Percentiles rank a stretch among this genome's conserved stretches.
Evolutionary conservation across 768 basidiomycete species (phyloP).

Genomic region (Rhizopogon vinicolor): DNA sequence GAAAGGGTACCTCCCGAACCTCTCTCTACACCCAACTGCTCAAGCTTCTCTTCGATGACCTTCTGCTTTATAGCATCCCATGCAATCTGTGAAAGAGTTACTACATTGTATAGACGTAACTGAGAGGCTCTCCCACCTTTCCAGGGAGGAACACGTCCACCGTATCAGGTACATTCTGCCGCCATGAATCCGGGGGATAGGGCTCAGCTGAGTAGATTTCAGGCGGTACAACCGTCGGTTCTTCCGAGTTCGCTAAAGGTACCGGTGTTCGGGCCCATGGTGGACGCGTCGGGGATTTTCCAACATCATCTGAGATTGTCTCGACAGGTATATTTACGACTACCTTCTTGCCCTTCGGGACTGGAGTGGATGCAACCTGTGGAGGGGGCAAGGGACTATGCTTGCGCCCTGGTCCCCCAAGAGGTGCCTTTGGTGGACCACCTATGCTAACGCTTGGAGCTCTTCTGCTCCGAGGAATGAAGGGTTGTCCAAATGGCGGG

Average conservation of each 20-base stretch:
- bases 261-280: constrained; percentile 63
- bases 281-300: constrained; percentile 37
- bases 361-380: constrained; percentile 25
- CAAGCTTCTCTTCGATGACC: constrained; percentile 77
- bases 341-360: constrained; percentile 58
- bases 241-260: constrained; percentile 29
- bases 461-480: constrained; percentile 58
- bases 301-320: constrained; percentile 34
- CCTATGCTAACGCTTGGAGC: constrained; percentile 68
- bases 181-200: constrained; percentile 65
- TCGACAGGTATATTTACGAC: constrained; percentile 73
- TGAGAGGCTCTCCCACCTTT: constrained; percentile 44
- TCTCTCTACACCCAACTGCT: constrained; percentile 74
- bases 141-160: constrained; percentile 83
- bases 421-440: constrained; percentile 82
- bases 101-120: constrained; percentile 1
- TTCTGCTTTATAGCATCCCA: constrained; percentile 72
- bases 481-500: constrained; percentile 42
- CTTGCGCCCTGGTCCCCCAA: constrained; percentile 78
- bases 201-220: constrained; percentile 43
- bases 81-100: constrained; percentile 42
- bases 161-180: constrained; percentile 52
- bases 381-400: constrained; percentile 55
- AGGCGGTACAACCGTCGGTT: constrained; percentile 20
- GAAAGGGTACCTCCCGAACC: constrained; percentile 47